Base-by-base conservation (phyloP, 805 yeast species). In the Metschnikowia picachoensis region DNA sequence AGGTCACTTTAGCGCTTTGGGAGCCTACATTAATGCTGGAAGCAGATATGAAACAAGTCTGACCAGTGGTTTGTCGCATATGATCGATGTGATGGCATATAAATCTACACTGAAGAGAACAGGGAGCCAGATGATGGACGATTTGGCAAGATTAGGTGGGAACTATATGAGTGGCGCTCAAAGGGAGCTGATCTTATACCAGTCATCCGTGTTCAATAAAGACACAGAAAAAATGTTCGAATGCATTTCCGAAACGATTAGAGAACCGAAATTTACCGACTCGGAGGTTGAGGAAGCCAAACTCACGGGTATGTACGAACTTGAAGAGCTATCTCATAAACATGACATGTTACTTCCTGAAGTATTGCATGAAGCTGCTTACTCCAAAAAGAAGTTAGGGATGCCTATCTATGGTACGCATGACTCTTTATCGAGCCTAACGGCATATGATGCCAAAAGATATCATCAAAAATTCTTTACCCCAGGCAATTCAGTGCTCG, bases 91-190 rank as follows among this genome's bases (percentile, higher is more conserved):
- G 48, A 66, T 94, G 60, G 92, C 98, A 0, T 94, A 82, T 74
- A 83, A 83, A 60, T 80, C 88, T 5, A 85, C 92, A 0, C 64
- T 73, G 31, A 70, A 77, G 45, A 70, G 75, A 47, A 57, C 78
- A 1, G 91, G 88, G 2, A 67, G 74, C 36, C 77, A 84, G 42
- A 87, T 94, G 88, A 75, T 87, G 53, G 85, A 85, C 52, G 77
- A 76, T 16, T 70, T 94, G 51, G 90, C 89, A 47, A 73, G 79
- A 32, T 66, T 94, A 47, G 99, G 99, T 40, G 99, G 98, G 12
- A 92, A 90, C 64, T 90, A 86, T 66, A 91, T 88, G 81, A 87
- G 96, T 60, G 85, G 95, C 1, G 85, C 96, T 0, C 87, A 95
- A 8, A 77, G 99, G 60, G 99, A 94, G 65, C 79, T 95, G 4